Base-by-base conservation (phyloP, 2,329 filamentous ascomycete genomes). In the Chaetomium sp. region DNA sequence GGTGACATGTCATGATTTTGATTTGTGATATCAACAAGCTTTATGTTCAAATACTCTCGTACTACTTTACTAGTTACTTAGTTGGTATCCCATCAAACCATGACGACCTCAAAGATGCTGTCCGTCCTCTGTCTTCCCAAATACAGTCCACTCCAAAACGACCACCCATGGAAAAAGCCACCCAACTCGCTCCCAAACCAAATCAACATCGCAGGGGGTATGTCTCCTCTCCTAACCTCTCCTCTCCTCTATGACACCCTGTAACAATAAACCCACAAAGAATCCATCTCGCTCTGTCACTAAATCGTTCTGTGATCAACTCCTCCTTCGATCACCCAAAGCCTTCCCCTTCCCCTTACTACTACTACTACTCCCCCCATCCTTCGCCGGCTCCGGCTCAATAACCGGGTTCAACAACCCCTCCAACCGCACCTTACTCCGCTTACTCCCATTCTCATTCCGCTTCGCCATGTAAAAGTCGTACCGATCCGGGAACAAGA, bases 401-500 rank as follows among this genome's bases (percentile, higher is more conserved):
- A 48, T 40, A 8, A 41, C 48, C 0, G 43, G 44, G 11, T 53
- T 49, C 51, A 53, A 27, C 37, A 53, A 5, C 54, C 50, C 42
- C 46, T 53, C 50, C n/a, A 53, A 45, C 33, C 35, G 38, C 4
- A 53, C 55, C 47, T 53, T 57, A 34, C 59, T 58, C 43, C 53
- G 52, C 52, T 55, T 61, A 3, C 49, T 54, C 9, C 57, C 54
- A 32, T 62, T 63, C 47, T 58, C 62, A 37, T 63, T 62, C 54
- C 64, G 52, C 53, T 71, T 74, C 10, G 72, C 70, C 70, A 76
- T 75, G 63, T 74, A 76, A 56, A 76, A 76, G 61, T 76, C 74
- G 58, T 76, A 79, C 12, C 73, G 69, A 57, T 80, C 78, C 2
- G 79, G 79, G 59, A 81, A 81, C 34, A 81, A 66, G 52, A 82